A percentile compares a stretch with the other conserved stretches of the same genome.
Conservation (phyloP, 768 basidiomycete genomes). For the Strobilomyces echinocephalus region DNA sequence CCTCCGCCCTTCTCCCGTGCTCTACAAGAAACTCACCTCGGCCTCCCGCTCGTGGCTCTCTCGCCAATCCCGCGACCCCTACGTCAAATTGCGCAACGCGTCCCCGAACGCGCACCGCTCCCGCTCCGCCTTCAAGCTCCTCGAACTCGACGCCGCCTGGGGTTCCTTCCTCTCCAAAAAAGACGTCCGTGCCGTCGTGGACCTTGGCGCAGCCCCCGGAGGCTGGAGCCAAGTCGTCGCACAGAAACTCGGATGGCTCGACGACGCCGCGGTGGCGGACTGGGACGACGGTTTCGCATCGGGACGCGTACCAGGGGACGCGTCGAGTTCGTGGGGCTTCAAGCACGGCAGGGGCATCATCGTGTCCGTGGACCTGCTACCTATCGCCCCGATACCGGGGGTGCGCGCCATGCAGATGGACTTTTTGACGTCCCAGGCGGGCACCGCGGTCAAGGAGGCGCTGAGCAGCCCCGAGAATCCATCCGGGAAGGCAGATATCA, state of each 20-base stretch:
- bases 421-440: constrained; percentile 60
- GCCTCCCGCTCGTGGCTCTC: constrained; percentile 62
- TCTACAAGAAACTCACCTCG: constrained; percentile 29
- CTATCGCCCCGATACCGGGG: constrained; percentile 65
- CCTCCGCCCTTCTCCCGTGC: constrained; percentile 34
- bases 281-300: background rate
- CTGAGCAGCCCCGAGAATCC: constrained; percentile 30
- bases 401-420: constrained; percentile 73
- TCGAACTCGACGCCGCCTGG: constrained; percentile 66
- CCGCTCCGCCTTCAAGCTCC: constrained; percentile 87
- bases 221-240: constrained; percentile 91
- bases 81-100: constrained; percentile 53
- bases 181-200: constrained; percentile 64
- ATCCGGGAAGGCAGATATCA: constrained; percentile 60
- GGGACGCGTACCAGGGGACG: background rate
- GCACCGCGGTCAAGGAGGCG: constrained; percentile 38
- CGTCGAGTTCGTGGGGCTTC: constrained; percentile 23
- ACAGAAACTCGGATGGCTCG: constrained; percentile 51
- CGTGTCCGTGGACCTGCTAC: constrained; percentile 77
- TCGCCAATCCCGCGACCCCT: constrained; percentile 68
- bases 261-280: constrained; percentile 5
- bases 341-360: constrained; percentile 36
- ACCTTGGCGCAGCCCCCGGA: constrained; percentile 89
- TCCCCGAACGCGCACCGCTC: constrained; percentile 59
- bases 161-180: constrained; percentile 46